phyloP scores from a whole-genome alignment of 2,329 filamentous ascomycete genomes.

The Penicillium griseofulvum region DNA sequence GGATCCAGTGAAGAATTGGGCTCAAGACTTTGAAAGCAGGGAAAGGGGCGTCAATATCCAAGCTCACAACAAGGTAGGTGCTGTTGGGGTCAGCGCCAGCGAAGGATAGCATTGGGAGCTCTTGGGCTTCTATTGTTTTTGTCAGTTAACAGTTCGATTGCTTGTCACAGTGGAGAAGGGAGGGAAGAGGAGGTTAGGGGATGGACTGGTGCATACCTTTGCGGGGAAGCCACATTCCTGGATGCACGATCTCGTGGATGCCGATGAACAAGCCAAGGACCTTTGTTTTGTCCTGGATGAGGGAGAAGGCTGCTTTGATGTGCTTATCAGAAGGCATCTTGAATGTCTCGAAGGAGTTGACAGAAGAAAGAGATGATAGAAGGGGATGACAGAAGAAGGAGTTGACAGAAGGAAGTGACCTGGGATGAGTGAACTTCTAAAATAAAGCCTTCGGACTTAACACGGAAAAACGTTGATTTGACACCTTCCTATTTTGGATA shows the following conservation, averaged over 20 bases:
- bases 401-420: not conserved
- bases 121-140: conserved; percentile 19
- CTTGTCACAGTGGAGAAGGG: not conserved
- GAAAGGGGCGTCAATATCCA: conserved; percentile 35
- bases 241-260: conserved; percentile 25
- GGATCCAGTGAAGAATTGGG: conserved; percentile 36
- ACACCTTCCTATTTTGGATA: not conserved
- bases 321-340: conserved; percentile 19
- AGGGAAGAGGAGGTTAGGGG: too few species aligned
- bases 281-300: conserved; percentile 35
- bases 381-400: not conserved
- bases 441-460: conserved; percentile 7
- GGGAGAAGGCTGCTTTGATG: conserved; percentile 19
- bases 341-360: not conserved
- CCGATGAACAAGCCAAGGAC: conserved; percentile 32
- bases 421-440: not conserved
- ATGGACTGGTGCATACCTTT: conserved; percentile 20
- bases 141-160: not conserved
- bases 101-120: conserved; percentile 20
- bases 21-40: conserved; percentile 26
- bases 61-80: conserved; percentile 26
- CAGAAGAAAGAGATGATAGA: too few species aligned
- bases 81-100: conserved; percentile 11
- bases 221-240: conserved; percentile 33
- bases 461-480: not conserved